Evolutionary conservation across 2,329 filamentous ascomycete species (phyloP), one percentile per base, ranked within the genome.

Genomic region (Colletotrichum kahawae): DNA sequence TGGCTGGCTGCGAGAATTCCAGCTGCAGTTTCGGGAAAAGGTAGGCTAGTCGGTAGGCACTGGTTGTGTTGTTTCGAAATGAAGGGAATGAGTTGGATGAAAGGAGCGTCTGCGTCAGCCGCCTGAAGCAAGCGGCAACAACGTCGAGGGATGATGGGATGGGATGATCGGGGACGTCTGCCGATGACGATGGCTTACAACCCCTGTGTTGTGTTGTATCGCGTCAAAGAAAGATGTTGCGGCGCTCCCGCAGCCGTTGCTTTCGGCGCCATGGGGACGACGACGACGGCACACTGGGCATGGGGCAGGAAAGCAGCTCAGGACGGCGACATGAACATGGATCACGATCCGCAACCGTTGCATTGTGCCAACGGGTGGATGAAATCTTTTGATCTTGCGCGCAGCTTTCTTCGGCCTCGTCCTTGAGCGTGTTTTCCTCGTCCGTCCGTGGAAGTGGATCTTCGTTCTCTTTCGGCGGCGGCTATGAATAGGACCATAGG

Each of bases 401-500:
- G 13, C 33, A 18, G 12, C 63, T 65, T 48, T 48, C 38, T 48
- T 56, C 43, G 43, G 38, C 54, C 43, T 67, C 34, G 31, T 57
- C 21, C 31, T 38, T 31, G 31, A 48, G 43, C 43, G 38, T 21
- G 38, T 21, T 27, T 16, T 29, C 31, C 24, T 21, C 38, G 21
- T 36, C 59, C 33, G 71, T 54, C 43, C 43, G 43, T 48, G 43
- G 36, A 7, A 27, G 70, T 69, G 71, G 71, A 60, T 31, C 67
- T 1, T 51, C 10, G 7, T 1, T 51, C n/a, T 21, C 43, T 51
- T 51, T 62, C 57, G 36, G 60, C 60, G 64, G 60, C 31, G 68
- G 56, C 72, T 71, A 67, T 75, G 68, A 75, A 71, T 72, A 71
- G 72, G 68, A 43, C 18, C 31, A 12, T 38, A 75, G 63, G 62